Conservation (phyloP, 2,329 filamentous ascomycete genomes). For the Aspergillus texensis region DNA sequence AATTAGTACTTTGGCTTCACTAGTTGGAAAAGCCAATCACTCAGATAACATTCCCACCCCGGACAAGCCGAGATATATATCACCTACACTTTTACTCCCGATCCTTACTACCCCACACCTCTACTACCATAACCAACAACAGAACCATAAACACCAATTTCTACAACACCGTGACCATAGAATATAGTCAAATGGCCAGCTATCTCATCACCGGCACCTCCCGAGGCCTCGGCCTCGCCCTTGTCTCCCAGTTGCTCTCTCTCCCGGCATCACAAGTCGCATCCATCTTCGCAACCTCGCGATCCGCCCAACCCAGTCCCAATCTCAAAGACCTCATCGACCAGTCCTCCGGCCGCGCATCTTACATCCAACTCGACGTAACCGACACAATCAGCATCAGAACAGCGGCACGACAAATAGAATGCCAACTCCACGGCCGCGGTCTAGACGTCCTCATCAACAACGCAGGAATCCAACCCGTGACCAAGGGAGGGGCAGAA, state of each 20-base stretch:
- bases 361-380: conserved; percentile 43
- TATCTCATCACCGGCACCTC: conserved; percentile 43
- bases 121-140: too few relatives aligned
- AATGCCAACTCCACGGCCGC: conserved; percentile 36
- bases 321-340: conserved; percentile 40
- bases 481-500: conserved; percentile 17
- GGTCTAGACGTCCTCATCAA: conserved; percentile 53
- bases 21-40: too few relatives aligned
- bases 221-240: conserved; percentile 41
- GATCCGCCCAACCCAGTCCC: conserved; percentile 31
- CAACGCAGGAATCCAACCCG: conserved; percentile 44
- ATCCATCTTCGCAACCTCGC: conserved; percentile 47
- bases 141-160: too few relatives aligned
- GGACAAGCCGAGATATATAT: not conserved
- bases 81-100: too few relatives aligned
- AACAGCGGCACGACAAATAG: conserved; percentile 37
- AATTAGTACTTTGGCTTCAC: rapidly evolving
- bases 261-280: conserved; percentile 38
- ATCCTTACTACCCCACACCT: too few relatives aligned
- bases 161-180: too few relatives aligned
- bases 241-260: conserved; percentile 33
- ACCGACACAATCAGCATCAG: conserved; percentile 38
- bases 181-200: conserved; percentile 28
- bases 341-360: conserved; percentile 38
- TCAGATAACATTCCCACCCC: too few relatives aligned